phyloP scores from a whole-genome alignment of 1,284 basidiomycete species.

The Fomitopsis schrenkii region DNA sequence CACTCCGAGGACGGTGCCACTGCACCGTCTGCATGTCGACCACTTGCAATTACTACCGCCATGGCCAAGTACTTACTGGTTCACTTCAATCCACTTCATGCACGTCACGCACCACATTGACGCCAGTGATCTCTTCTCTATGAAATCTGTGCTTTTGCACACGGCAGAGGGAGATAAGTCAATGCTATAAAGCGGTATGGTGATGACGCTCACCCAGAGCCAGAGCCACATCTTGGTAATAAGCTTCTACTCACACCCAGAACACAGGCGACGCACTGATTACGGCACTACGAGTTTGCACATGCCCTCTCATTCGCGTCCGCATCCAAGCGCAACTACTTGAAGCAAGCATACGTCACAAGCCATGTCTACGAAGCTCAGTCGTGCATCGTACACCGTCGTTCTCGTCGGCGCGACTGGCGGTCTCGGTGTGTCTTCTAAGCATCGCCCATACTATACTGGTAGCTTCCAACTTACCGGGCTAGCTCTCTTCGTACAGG shows the following conservation, averaged over 20 bases:
- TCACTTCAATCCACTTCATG: too few relatives aligned
- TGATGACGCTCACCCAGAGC: background rate
- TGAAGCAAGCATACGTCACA: slow-evolving; percentile 13
- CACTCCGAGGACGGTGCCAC: too few relatives aligned
- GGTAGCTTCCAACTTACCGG: too few relatives aligned
- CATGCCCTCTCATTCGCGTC: background rate
- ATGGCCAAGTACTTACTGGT: too few relatives aligned
- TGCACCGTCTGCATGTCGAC: too few relatives aligned
- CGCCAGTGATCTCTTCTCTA: too few relatives aligned
- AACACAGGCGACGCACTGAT: background rate
- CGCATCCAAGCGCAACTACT: background rate
- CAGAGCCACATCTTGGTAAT: background rate
- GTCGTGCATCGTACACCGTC: slow-evolving; percentile 17
- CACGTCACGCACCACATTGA: too few relatives aligned
- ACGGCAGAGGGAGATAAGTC: background rate
- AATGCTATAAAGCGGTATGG: too few relatives aligned
- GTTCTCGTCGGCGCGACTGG: slow-evolving; percentile 26
- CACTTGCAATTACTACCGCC: too few relatives aligned
- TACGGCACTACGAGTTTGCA: background rate
- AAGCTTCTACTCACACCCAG: background rate
- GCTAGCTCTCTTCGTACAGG: slow-evolving; percentile 1
- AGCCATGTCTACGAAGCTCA: slow-evolving; percentile 15
- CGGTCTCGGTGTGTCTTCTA: slow-evolving; percentile 19
- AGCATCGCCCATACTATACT: background rate
- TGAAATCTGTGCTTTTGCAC: background rate